Evolutionary conservation across 2,329 filamentous ascomycete species (phyloP).

Genomic region (Calcarisporium arbuscula): DNA sequence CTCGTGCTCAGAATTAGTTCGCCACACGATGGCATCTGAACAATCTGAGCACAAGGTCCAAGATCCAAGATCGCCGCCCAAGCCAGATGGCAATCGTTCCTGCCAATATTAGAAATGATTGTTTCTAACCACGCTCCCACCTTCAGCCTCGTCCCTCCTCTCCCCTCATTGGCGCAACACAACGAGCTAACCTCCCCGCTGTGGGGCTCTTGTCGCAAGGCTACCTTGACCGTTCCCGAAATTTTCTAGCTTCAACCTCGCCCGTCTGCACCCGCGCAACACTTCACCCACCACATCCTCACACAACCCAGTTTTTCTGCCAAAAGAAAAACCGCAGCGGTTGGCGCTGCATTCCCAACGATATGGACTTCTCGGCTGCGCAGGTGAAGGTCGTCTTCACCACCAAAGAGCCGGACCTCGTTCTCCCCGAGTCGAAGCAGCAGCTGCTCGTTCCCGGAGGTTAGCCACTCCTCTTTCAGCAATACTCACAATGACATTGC

Average conservation of each 20-base stretch:
- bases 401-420: constrained; percentile 54
- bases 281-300: background rate
- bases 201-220: constrained; percentile 8
- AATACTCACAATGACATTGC: background rate
- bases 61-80: too few species aligned
- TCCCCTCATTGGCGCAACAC: constrained; percentile 1
- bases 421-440: constrained; percentile 55
- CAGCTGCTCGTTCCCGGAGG: constrained; percentile 58
- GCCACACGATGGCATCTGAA: too few species aligned
- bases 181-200: constrained; percentile 5
- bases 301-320: background rate
- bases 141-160: constrained; percentile 3
- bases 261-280: background rate
- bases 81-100: too few species aligned
- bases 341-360: constrained; percentile 7
- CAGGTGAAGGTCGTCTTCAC: constrained; percentile 65
- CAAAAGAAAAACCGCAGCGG: too few species aligned
- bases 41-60: too few species aligned
- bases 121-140: background rate
- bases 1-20: too few species aligned
- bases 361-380: constrained; percentile 34
- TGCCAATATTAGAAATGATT: too few species aligned
- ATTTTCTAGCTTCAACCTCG: constrained; percentile 4
- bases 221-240: constrained; percentile 8
- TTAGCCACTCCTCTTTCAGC: constrained; percentile 19